These are phyloP conservation scores for Calonectria pseudoturangicola DNA, from an alignment of 2,329 filamentous ascomycete species.

Conservation along the genomic window DNA sequence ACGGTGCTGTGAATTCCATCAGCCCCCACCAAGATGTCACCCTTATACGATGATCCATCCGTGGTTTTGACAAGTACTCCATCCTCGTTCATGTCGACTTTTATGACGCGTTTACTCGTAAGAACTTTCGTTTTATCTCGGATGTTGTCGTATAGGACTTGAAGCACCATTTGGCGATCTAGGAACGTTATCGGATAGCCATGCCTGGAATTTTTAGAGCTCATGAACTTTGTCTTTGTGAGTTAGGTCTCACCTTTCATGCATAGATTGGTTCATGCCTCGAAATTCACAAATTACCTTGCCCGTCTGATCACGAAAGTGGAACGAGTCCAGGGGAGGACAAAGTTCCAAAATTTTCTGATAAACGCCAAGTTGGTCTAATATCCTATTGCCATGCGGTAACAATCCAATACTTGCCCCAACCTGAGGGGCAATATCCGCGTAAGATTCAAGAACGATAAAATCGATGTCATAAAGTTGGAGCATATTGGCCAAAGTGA, in stretches of 20 bases:
- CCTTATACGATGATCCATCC: slow-evolving; percentile 48
- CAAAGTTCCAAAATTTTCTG: slow-evolving; percentile 29
- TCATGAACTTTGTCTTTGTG: too few relatives aligned
- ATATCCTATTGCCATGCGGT: slow-evolving; percentile 65
- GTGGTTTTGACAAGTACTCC: slow-evolving; percentile 39
- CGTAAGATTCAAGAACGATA: slow-evolving; percentile 67
- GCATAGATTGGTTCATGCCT: slow-evolving; percentile 36
- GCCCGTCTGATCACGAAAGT: slow-evolving; percentile 33
- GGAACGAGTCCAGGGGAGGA: slow-evolving; percentile 34
- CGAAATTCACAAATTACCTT: slow-evolving; percentile 26
- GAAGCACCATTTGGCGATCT: slow-evolving; percentile 60
- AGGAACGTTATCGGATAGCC: slow-evolving; percentile 59
- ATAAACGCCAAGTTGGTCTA: slow-evolving; percentile 67
- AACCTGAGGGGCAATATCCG: slow-evolving; percentile 64
- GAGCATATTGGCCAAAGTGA: slow-evolving; percentile 44
- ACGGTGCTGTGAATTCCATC: slow-evolving; percentile 65
- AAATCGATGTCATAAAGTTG: slow-evolving; percentile 64
- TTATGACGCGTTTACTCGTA: slow-evolving; percentile 38
- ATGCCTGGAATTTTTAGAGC: slow-evolving; percentile 41
- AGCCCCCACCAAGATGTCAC: slow-evolving; percentile 61
- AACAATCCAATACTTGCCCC: slow-evolving; percentile 69
- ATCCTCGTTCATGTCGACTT: background rate
- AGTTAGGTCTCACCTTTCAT: background rate
- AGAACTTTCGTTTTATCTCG: slow-evolving; percentile 53
- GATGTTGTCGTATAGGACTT: slow-evolving; percentile 59